Evolutionary conservation across 192 early-diverging fungal genomes (phyloP), one percentile per base, ranked within the genome.

Genomic region (Thamnidium elegans): DNA sequence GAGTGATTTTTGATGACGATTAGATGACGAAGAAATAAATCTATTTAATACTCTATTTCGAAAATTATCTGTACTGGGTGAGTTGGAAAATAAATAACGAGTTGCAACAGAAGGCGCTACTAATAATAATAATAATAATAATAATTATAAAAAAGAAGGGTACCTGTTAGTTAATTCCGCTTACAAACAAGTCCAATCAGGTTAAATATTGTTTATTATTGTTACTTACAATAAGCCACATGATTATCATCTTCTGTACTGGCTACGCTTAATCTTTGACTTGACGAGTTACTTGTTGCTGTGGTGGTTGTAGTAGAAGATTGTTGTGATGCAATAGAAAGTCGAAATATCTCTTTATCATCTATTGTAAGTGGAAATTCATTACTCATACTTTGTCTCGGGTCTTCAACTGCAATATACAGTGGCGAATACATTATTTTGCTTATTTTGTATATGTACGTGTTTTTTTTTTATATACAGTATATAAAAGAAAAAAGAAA

Each of bases 21-120:
- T 13, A 3, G 10, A 23, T 42, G 51, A 44, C 13, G 26, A 45
- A 39, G 67, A 60, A 31, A 30, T 30, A 23, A 70, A 64, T 26
- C 68, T 53, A 30, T 44, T 44, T 21, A 70, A 52, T 50, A 63
- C 62, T 30, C 63, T 61, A 26, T 58, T 52, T 21, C 68, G 53
- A 46, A 61, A 55, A 20, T 47, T 55, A 20, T 48, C 53, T 13
- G 67, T 45, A 10, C 45, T 69, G 52, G 46, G n/a, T 48, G 67
- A 26, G 51, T 58, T 45, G 11, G 44, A 62, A 23, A 69, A 55
- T n/a, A 69, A 43, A 36, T 39, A 23, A 9, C 43, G 47, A 31
- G 17, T 48, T 48, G 17, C 14, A 31, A 31, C 8, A 39, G 21
- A 23, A 13, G 31, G 42, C 7, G 11, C 8, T 31, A 45, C n/a